A percentile compares a stretch with the other conserved stretches of the same genome.
Conservation (phyloP, 331 rosid species). For the Quercus lobata region DNA sequence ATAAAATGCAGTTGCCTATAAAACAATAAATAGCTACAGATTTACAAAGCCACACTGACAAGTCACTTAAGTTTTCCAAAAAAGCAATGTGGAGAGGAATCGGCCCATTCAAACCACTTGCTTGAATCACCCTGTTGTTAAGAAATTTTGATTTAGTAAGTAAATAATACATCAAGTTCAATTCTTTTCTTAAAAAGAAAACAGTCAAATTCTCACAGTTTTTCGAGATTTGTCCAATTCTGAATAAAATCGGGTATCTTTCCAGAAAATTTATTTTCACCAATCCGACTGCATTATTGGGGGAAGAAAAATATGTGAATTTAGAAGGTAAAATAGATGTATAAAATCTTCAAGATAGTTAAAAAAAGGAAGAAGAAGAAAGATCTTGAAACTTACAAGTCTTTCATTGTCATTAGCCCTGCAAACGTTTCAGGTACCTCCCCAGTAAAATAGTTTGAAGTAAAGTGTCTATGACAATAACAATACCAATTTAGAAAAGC, state of each 20-base stretch:
- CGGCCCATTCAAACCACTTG: conserved; percentile 78
- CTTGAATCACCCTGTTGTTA: conserved; percentile 52
- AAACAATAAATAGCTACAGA: background rate
- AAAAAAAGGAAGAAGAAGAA: too few relatives aligned
- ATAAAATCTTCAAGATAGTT: background rate
- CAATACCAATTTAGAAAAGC: too few relatives aligned
- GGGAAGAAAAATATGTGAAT: background rate
- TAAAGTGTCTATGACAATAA: too few relatives aligned
- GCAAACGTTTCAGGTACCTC: too few relatives aligned
- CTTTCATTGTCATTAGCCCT: too few relatives aligned
- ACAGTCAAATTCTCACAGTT: conserved; percentile 29
- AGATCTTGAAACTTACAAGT: too few relatives aligned
- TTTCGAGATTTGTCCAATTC: conserved; percentile 46
- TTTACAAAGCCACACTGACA: conserved; percentile 46
- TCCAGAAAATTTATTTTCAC: conserved; percentile 59
- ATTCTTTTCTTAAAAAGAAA: background rate
- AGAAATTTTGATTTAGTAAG: background rate
- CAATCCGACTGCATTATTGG: conserved; percentile 47
- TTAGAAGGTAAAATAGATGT: background rate
- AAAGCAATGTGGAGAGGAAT: conserved; percentile 53
- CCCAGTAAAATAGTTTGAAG: too few relatives aligned
- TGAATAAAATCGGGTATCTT: conserved; percentile 64
- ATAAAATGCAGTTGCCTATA: background rate
- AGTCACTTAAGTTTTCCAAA: conserved; percentile 29
- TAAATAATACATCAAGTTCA: background rate